Evolutionary conservation across 306 rosid species (phyloP).

Genomic region (Cyamopsis tetragonoloba): DNA sequence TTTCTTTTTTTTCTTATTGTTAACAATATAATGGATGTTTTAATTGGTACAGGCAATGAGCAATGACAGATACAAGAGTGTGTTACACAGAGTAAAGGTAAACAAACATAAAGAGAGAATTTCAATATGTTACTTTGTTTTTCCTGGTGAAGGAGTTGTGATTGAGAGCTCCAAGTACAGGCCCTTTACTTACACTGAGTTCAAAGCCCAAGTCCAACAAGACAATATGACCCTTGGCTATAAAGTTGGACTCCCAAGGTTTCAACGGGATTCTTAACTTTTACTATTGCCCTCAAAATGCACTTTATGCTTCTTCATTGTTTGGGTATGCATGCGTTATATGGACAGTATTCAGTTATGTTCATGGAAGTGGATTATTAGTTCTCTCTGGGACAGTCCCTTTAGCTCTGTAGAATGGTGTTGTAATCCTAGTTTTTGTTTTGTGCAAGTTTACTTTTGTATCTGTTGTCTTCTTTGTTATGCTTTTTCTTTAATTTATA

Average conservation of each 20-base stretch:
- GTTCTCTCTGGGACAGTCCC: no score
- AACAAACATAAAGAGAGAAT: slow-evolving; percentile 44
- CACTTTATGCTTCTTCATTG: no score
- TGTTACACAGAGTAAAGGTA: slow-evolving; percentile 58
- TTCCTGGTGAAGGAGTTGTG: slow-evolving; percentile 46
- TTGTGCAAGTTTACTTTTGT: no score
- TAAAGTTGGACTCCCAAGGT: slow-evolving; percentile 69
- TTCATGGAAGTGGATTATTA: no score
- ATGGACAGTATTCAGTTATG: no score
- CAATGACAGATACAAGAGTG: slow-evolving; percentile 52
- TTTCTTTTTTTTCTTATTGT: no score
- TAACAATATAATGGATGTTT: neutral
- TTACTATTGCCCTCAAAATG: no score
- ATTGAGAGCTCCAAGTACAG: slow-evolving; percentile 61
- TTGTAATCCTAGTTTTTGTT: no score
- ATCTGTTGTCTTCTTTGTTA: no score
- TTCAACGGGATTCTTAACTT: slow-evolving; percentile 15
- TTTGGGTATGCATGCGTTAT: no score
- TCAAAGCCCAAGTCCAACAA: slow-evolving; percentile 53
- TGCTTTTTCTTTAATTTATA: no score
- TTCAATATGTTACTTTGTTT: slow-evolving; percentile 68
- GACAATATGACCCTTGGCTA: slow-evolving; percentile 47
- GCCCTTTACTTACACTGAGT: slow-evolving; percentile 64
- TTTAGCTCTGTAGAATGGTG: no score
- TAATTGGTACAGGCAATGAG: slow-evolving; percentile 65